These are phyloP conservation scores for Fusarium torulosum DNA, from an alignment of 2,329 filamentous ascomycete genomes.

Conservation along the genomic window DNA sequence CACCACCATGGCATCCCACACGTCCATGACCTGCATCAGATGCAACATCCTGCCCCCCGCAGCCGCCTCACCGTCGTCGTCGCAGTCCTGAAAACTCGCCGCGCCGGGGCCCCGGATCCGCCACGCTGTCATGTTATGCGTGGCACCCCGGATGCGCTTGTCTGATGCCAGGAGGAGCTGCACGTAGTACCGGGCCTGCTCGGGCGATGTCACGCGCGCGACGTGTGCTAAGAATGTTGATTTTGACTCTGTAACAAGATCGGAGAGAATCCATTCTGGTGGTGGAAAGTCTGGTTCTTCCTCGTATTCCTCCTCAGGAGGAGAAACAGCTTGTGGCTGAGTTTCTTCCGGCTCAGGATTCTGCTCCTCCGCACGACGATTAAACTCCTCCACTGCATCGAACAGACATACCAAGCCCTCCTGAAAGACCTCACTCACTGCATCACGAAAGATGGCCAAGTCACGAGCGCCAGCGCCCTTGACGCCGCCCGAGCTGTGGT, in stretches of 20 bases:
- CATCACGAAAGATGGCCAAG: conserved; percentile 75
- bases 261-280: conserved; percentile 77
- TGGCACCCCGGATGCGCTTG: conserved; percentile 85
- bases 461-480: conserved; percentile 80
- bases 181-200: conserved; percentile 78
- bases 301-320: conserved; percentile 24
- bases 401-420: conserved; percentile 87
- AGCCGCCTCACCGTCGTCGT: conserved; percentile 96
- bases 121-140: conserved; percentile 97
- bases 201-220: conserved; percentile 75
- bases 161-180: conserved; percentile 83
- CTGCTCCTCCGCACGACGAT: conserved; percentile 57
- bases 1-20: conserved; percentile 93
- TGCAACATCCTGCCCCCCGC: conserved; percentile 88
- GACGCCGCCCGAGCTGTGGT: conserved; percentile 80
- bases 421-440: conserved; percentile 75
- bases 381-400: conserved; percentile 85
- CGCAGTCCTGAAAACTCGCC: conserved; percentile 83
- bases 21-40: conserved; percentile 93
- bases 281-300: conserved; percentile 38
- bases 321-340: conserved; percentile 40
- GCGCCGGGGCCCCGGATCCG: conserved; percentile 74
- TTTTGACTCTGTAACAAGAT: conserved; percentile 81
- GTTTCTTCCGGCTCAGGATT: conserved; percentile 44
- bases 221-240: conserved; percentile 88